A percentile compares a stretch with the other conserved stretches of the same genome.
Evolutionary conservation across 2,329 filamentous ascomycete genomes (phyloP).

Genomic region (Fusarium citri): DNA sequence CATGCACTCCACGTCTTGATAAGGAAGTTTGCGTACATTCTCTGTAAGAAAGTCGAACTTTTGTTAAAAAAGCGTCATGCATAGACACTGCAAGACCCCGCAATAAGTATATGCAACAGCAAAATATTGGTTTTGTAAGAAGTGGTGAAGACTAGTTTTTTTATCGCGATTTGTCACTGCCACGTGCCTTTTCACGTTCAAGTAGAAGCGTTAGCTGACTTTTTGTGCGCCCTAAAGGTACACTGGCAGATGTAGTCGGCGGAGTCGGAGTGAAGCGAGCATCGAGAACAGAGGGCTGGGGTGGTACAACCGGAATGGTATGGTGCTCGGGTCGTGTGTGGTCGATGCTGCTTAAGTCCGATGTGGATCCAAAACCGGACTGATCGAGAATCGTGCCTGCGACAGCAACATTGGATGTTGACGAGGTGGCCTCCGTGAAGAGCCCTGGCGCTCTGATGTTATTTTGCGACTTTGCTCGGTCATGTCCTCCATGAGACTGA

Average conservation of each 20-base stretch:
- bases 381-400: conserved; percentile 60
- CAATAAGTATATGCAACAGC: conserved; percentile 18
- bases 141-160: conserved; percentile 43
- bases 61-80: conserved; percentile 5
- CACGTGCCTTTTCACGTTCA: conserved; percentile 62
- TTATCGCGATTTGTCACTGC: conserved; percentile 44
- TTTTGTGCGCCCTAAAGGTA: conserved; percentile 68
- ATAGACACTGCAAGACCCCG: conserved; percentile 6
- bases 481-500: conserved; percentile 49
- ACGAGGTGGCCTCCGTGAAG: conserved; percentile 53
- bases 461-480: conserved; percentile 30
- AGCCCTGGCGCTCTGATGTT: conserved; percentile 44
- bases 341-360: conserved; percentile 41
- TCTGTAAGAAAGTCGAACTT: conserved; percentile 3
- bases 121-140: conserved; percentile 6
- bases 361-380: conserved; percentile 49
- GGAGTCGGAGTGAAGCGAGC: conserved; percentile 62
- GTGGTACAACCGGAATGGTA: conserved; percentile 39
- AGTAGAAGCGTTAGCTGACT: conserved; percentile 70
- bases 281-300: conserved; percentile 48
- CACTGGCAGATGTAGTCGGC: conserved; percentile 57
- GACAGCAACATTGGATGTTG: conserved; percentile 56
- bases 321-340: conserved; percentile 40
- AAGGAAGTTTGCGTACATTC: not conserved
- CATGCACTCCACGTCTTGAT: conserved; percentile 2